phyloP scores from a whole-genome alignment of 371 early-diverging fungal genomes.

The Cokeromyces recurvatus region DNA sequence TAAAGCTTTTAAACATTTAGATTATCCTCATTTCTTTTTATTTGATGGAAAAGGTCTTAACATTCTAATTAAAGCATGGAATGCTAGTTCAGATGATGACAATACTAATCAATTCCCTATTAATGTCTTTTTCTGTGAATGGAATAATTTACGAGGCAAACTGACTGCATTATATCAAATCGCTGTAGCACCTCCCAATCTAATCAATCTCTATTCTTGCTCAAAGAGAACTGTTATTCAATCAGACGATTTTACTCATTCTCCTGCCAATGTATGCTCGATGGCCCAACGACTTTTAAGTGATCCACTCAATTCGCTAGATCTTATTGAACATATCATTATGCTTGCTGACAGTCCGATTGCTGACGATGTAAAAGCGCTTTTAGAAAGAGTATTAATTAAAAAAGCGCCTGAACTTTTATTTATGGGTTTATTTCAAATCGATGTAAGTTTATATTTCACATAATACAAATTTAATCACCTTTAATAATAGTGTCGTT shows the following conservation, averaged over 20 bases:
- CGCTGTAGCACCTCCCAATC: constrained; percentile 49
- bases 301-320: constrained; percentile 72
- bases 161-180: constrained; percentile 68
- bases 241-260: constrained; percentile 47
- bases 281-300: constrained; percentile 47
- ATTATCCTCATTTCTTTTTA: constrained; percentile 67
- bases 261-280: constrained; percentile 44
- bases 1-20: constrained; percentile 59
- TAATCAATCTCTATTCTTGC: constrained; percentile 45
- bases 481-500: no score
- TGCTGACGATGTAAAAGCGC: constrained; percentile 59
- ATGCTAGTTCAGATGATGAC: constrained; percentile 15
- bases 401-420: constrained; percentile 74
- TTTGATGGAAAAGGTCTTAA: constrained; percentile 61
- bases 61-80: constrained; percentile 64
- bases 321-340: constrained; percentile 69
- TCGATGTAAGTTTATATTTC: constrained; percentile 43
- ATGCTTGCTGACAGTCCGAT: constrained; percentile 57
- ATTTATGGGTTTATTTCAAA: constrained; percentile 71
- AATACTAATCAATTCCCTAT: constrained; percentile 56
- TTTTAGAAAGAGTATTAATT: constrained; percentile 58
- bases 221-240: constrained; percentile 49
- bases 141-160: constrained; percentile 73
- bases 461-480: no score
- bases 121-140: constrained; percentile 65